Evolutionary conservation across 495 filamentous ascomycete genomes (phyloP).

Genomic region (Aspergillus heteromorphus): DNA sequence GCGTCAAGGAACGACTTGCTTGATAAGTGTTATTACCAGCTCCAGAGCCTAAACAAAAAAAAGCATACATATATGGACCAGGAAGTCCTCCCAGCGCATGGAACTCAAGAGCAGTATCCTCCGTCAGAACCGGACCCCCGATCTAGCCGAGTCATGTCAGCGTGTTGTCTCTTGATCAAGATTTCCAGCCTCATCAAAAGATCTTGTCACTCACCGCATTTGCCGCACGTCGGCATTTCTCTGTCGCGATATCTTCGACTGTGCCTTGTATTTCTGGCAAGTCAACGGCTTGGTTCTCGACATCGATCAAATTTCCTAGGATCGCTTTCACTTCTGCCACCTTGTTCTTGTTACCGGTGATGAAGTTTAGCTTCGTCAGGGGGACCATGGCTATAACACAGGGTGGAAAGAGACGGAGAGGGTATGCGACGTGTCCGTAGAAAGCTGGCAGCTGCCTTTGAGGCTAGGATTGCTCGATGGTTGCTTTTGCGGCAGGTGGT

Average conservation of each 20-base stretch:
- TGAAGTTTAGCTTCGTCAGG: constrained; percentile 69
- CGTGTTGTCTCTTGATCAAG: background rate
- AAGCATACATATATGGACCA: constrained; percentile 88
- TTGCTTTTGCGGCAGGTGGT: background rate
- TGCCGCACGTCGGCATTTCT: constrained; percentile 76
- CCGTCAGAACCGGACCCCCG: constrained; percentile 82
- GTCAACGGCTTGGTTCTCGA: constrained; percentile 71
- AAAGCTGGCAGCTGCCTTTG: background rate
- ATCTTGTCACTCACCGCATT: constrained; percentile 26
- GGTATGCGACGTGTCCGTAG: background rate
- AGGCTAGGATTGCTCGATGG: background rate
- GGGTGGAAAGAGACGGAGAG: background rate
- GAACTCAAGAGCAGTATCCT: constrained; percentile 94
- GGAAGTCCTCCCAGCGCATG: constrained; percentile 81
- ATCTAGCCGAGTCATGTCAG: constrained; percentile 45
- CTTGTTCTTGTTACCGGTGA: constrained; percentile 94
- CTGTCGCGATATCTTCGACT: constrained; percentile 81
- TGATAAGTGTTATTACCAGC: constrained; percentile 3
- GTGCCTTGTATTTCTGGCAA: constrained; percentile 87
- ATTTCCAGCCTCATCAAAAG: background rate
- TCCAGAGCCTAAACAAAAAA: background rate
- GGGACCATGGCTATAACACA: constrained; percentile 14
- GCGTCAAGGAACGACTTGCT: constrained; percentile 91
- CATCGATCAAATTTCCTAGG: constrained; percentile 63
- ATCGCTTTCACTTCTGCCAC: constrained; percentile 82